Conservation (phyloP, 768 basidiomycete species). For the Galerina sulciceps region DNA sequence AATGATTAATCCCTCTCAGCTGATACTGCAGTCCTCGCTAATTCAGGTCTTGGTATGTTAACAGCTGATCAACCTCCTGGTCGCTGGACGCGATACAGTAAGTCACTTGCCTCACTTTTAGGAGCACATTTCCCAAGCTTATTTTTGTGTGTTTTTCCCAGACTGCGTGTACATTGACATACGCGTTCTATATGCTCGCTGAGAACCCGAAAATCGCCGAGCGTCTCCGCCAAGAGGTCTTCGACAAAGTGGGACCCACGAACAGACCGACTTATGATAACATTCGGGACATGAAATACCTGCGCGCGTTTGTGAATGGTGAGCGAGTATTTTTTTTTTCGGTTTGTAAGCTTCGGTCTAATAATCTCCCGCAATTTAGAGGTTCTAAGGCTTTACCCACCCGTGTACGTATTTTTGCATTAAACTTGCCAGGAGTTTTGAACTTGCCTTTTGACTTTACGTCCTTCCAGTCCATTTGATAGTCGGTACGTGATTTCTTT, state of each 20-base stretch:
- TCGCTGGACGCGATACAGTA: slow-evolving; percentile 64
- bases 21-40: too few relatives aligned
- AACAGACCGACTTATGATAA: slow-evolving; percentile 46
- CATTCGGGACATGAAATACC: slow-evolving; percentile 48
- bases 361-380: slow-evolving; percentile 26
- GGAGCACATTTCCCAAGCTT: not conserved
- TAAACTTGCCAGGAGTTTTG: not conserved
- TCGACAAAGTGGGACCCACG: slow-evolving; percentile 38
- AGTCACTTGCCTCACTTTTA: slow-evolving; percentile 1
- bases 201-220: slow-evolving; percentile 41
- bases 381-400: slow-evolving; percentile 45
- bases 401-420: slow-evolving; percentile 28
- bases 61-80: slow-evolving; percentile 50
- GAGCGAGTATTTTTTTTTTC: not conserved
- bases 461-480: slow-evolving; percentile 11
- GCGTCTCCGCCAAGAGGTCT: slow-evolving; percentile 44
- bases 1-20: not conserved
- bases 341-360: not conserved
- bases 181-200: slow-evolving; percentile 46
- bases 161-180: slow-evolving; percentile 45
- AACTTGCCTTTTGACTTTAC: not conserved
- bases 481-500: slow-evolving; percentile 7
- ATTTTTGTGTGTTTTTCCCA: slow-evolving; percentile 8
- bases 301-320: slow-evolving; percentile 38
- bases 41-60: not conserved